A percentile compares a stretch with the other conserved stretches of the same genome.
Conservation (phyloP, 257 asterid species). For the Fraxinus quadrangulata region DNA sequence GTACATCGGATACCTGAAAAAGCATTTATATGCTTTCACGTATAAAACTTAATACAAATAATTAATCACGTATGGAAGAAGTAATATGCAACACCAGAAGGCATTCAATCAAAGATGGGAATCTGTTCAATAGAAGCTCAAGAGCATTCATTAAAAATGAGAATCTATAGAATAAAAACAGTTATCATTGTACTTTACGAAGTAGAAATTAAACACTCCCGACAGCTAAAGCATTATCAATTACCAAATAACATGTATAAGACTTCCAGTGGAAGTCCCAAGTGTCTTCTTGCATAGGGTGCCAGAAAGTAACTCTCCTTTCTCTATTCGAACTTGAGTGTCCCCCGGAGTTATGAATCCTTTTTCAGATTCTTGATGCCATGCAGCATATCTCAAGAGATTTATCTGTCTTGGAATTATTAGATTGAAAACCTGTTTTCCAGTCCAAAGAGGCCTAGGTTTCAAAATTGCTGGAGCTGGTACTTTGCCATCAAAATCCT, state of each 20-base stretch:
- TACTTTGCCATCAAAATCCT: slow-evolving; percentile 97
- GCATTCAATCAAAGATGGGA: not conserved
- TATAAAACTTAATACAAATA: not conserved
- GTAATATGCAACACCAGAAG: not conserved
- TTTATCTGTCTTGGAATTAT: slow-evolving; percentile 95
- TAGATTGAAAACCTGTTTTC: slow-evolving; percentile 92
- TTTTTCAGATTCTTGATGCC: slow-evolving; percentile 87
- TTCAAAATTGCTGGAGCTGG: slow-evolving; percentile 97
- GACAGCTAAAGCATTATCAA: slow-evolving; percentile 8
- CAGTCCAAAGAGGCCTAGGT: slow-evolving; percentile 99
- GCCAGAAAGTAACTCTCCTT: slow-evolving; percentile 93
- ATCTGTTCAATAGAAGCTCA: not conserved
- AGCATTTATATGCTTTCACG: not conserved
- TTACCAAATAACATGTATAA: slow-evolving; percentile 95
- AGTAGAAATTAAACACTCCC: not conserved
- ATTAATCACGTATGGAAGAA: not conserved
- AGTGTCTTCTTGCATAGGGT: slow-evolving; percentile 97
- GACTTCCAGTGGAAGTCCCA: slow-evolving; percentile 96
- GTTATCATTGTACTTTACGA: not conserved
- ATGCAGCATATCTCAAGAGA: slow-evolving; percentile 81
- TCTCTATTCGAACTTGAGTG: slow-evolving; percentile 93
- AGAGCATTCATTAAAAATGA: not conserved
- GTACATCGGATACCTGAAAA: not conserved
- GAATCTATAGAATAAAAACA: not conserved
- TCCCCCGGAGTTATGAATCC: slow-evolving; percentile 97